These are phyloP conservation scores for Sporobolomyces phaffii DNA, from an alignment of 768 basidiomycete genomes.

Conservation along the genomic window DNA sequence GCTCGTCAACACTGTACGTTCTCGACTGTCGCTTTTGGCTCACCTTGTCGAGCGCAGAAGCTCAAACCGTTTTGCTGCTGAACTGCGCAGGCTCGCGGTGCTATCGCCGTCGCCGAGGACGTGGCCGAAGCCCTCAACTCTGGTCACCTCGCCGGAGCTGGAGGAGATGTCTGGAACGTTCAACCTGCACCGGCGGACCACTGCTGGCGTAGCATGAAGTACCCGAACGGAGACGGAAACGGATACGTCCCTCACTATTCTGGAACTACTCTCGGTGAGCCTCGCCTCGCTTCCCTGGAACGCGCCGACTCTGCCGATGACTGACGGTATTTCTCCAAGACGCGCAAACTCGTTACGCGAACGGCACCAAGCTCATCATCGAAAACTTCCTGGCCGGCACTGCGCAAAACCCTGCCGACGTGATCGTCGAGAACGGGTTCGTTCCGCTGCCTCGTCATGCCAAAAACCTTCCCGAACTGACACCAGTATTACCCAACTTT, in stretches of 20 bases:
- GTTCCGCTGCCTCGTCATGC: neutral
- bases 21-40: neutral
- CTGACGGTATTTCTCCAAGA: constrained; percentile 47
- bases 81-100: constrained; percentile 74
- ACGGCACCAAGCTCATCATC: constrained; percentile 63
- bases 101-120: constrained; percentile 78
- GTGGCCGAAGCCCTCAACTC: constrained; percentile 68
- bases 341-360: constrained; percentile 78
- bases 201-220: constrained; percentile 75
- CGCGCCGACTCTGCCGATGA: neutral
- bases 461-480: neutral
- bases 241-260: constrained; percentile 59
- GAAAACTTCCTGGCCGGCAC: constrained; percentile 62
- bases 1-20: constrained; percentile 63
- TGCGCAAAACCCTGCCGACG: constrained; percentile 67
- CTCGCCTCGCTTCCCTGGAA: neutral
- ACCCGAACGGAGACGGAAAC: constrained; percentile 69
- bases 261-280: constrained; percentile 48
- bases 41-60: neutral
- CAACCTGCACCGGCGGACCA: constrained; percentile 84
- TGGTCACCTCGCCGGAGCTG: constrained; percentile 63
- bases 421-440: constrained; percentile 53
- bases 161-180: constrained; percentile 71
- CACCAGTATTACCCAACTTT: neutral
- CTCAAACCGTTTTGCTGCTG: neutral